A percentile compares a stretch with the other conserved stretches of the same genome.
phyloP scores from a whole-genome alignment of 2,329 filamentous ascomycete species.

The Bimuria novae-zelandiae region DNA sequence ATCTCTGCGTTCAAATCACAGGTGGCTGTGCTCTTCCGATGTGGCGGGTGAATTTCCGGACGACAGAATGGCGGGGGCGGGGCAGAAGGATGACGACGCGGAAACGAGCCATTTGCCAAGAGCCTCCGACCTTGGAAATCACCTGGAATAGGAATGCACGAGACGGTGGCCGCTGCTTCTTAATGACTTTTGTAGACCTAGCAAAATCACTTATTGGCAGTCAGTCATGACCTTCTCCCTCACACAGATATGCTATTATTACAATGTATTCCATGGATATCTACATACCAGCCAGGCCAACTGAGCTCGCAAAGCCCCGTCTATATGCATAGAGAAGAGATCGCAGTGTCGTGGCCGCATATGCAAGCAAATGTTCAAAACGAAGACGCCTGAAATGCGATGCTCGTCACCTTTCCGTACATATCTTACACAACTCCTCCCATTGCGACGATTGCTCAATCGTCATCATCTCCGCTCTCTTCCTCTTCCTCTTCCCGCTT shows the following conservation, averaged over 20 bases:
- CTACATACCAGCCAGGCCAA: not conserved
- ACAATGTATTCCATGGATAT: constrained; percentile 1
- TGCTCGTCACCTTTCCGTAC: constrained; percentile 10
- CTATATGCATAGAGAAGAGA: not conserved
- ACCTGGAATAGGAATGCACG: not conserved
- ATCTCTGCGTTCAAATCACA: not conserved
- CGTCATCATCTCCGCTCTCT: constrained; percentile 38
- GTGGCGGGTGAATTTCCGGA: constrained; percentile 2
- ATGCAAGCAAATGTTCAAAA: constrained; percentile 9
- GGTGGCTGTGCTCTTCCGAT: not conserved
- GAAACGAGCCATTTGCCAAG: not conserved
- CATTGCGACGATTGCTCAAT: constrained; percentile 19
- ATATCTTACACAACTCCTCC: constrained; percentile 15
- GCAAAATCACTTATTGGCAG: no score
- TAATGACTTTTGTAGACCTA: no score
- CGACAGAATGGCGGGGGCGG: not conserved
- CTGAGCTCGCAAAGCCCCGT: not conserved
- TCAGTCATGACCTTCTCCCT: no score
- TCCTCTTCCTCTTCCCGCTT: constrained; percentile 54
- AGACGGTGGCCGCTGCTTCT: not conserved
- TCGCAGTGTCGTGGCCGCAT: not conserved
- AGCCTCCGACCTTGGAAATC: not conserved
- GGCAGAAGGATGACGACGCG: not conserved
- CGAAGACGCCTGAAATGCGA: constrained; percentile 20
- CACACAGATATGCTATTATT: not conserved